A percentile compares a stretch with the other conserved stretches of the same genome.
These are phyloP conservation scores for Ceratocystis colombiana DNA, from an alignment of 2,329 filamentous ascomycete genomes.

Conservation along the genomic window DNA sequence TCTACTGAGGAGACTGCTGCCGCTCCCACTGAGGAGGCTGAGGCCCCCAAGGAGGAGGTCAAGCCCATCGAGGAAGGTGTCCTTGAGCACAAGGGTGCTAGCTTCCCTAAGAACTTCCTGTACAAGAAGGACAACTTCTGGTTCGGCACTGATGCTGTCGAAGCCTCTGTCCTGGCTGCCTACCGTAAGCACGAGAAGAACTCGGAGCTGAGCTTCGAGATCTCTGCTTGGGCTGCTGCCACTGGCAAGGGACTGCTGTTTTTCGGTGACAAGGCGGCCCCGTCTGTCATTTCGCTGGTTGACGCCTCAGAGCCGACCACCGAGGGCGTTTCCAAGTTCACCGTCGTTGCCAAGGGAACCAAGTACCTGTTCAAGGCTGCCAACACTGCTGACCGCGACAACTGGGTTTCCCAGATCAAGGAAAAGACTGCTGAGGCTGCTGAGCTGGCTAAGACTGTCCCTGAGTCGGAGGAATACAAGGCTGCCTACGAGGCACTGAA, in stretches of 20 bases:
- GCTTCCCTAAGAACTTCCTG: slow-evolving; percentile 76
- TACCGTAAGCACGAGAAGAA: slow-evolving; percentile 88
- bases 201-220: slow-evolving; percentile 60
- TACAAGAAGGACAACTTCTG: slow-evolving; percentile 92
- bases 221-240: slow-evolving; percentile 79
- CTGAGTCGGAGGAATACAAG: slow-evolving; percentile 81
- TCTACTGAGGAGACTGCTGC: slow-evolving; percentile 33
- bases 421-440: slow-evolving; percentile 76
- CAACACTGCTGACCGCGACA: slow-evolving; percentile 67
- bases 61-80: slow-evolving; percentile 67
- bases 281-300: slow-evolving; percentile 71
- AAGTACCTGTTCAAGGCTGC: slow-evolving; percentile 90
- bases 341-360: slow-evolving; percentile 72
- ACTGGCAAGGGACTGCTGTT: slow-evolving; percentile 94
- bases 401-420: slow-evolving; percentile 82
- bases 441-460: slow-evolving; percentile 61
- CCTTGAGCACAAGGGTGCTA: slow-evolving; percentile 82
- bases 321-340: slow-evolving; percentile 71
- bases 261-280: slow-evolving; percentile 74
- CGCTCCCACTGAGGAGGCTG: slow-evolving; percentile 36
- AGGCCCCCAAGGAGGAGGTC: slow-evolving; percentile 34
- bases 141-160: slow-evolving; percentile 63
- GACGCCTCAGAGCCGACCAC: slow-evolving; percentile 60
- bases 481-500: slow-evolving; percentile 62
- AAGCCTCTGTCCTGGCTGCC: slow-evolving; percentile 59